These are phyloP conservation scores for Aspergillus sclerotiicarbonarius DNA, from an alignment of 495 filamentous ascomycete genomes.

Conservation along the genomic window DNA sequence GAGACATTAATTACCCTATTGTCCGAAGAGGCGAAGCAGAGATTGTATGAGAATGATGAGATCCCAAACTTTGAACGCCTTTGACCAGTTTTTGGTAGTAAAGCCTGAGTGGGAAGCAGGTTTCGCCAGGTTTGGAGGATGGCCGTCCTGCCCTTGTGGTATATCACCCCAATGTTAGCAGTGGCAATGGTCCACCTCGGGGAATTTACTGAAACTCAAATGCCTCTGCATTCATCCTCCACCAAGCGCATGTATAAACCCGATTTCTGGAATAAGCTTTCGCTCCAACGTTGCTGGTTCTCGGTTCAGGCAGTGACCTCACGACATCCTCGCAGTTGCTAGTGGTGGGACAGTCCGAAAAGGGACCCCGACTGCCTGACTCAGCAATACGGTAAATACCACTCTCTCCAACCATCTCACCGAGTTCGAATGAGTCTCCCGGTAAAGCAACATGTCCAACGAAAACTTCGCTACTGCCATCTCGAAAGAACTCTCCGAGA, in stretches of 20 bases:
- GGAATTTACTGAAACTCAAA: no score
- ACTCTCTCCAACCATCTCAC: background rate
- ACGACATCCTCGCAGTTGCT: no score
- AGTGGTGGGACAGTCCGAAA: no score
- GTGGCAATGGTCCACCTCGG: no score
- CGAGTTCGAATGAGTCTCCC: background rate
- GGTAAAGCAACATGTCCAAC: slow-evolving; percentile 4
- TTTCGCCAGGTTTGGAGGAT: background rate
- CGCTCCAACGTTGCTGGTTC: no score
- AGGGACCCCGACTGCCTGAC: background rate
- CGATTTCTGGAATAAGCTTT: no score
- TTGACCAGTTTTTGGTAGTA: background rate
- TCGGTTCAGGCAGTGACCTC: no score
- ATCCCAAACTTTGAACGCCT: background rate
- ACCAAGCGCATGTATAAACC: no score
- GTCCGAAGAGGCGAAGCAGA: background rate
- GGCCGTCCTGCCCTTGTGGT: background rate
- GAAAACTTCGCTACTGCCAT: slow-evolving; percentile 10
- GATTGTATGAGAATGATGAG: background rate
- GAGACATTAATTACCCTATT: background rate
- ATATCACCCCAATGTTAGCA: no score
- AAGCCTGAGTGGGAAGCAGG: background rate
- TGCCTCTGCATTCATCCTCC: no score
- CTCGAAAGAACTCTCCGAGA: slow-evolving; percentile 26
- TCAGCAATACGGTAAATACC: background rate